phyloP scores from a whole-genome alignment of 2,329 filamentous ascomycete species.

The Colletotrichum sojae region DNA sequence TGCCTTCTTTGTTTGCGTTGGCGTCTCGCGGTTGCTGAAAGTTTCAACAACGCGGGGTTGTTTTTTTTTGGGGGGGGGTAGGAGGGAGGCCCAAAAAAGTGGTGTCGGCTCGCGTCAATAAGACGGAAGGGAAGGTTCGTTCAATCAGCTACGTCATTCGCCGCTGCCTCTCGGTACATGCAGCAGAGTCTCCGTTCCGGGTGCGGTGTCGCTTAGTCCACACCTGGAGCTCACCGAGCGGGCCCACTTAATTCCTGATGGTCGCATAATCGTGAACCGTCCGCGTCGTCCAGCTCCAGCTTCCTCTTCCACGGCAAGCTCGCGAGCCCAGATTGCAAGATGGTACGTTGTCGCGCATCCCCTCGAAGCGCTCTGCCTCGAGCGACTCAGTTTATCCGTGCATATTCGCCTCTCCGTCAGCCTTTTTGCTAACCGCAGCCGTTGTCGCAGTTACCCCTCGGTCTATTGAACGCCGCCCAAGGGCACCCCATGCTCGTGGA shows the following conservation, averaged over 20 bases:
- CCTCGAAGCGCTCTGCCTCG: background rate
- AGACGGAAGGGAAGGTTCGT: background rate
- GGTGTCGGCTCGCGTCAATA: background rate
- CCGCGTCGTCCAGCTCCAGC: conserved; percentile 32
- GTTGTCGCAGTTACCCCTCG: conserved; percentile 73
- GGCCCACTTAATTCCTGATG: conserved; percentile 28
- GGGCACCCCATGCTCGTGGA: conserved; percentile 98
- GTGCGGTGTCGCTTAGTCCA: conserved; percentile 10
- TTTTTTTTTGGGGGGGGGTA: background rate
- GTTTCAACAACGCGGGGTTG: background rate
- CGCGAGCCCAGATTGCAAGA: conserved; percentile 31
- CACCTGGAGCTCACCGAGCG: conserved; percentile 30
- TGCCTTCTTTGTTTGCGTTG: background rate
- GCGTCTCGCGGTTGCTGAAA: background rate
- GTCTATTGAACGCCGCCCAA: conserved; percentile 94
- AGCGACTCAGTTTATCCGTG: background rate
- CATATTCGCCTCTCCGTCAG: background rate
- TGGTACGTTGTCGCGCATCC: conserved; percentile 22
- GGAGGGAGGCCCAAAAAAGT: background rate
- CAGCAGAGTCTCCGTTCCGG: background rate
- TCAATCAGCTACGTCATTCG: conserved; percentile 25
- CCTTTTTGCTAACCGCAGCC: conserved; percentile 14
- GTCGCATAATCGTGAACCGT: conserved; percentile 35
- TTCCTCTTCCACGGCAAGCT: conserved; percentile 35
- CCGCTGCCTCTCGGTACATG: background rate